Conservation (phyloP, 306 rosid genomes). For the Senna siamea region DNA sequence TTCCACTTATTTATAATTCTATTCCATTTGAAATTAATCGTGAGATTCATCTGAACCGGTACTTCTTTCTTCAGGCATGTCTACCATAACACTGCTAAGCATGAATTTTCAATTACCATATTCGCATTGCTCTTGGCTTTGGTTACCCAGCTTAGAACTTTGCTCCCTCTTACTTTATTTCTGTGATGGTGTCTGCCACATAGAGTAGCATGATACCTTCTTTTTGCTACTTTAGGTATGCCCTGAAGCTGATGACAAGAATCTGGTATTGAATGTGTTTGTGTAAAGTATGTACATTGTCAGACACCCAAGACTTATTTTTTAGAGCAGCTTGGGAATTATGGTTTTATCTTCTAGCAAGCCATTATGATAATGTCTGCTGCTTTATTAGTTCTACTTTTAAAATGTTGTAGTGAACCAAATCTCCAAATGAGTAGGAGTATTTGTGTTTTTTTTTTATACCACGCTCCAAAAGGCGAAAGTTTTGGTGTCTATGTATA, state of each 20-base stretch:
- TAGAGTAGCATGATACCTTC: not conserved
- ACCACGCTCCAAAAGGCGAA: not conserved
- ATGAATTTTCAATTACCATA: constrained; percentile 16
- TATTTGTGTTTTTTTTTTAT: constrained; percentile 2
- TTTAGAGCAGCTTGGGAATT: not conserved
- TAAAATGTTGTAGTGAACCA: not conserved
- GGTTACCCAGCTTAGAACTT: not conserved
- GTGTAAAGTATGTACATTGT: not conserved
- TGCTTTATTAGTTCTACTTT: not conserved
- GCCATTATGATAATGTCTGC: not conserved
- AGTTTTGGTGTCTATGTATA: not conserved
- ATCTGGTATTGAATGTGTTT: constrained; percentile 4
- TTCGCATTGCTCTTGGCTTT: constrained; percentile 1
- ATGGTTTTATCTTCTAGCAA: constrained; percentile 1
- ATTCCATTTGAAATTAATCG: not conserved
- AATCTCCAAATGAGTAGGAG: not conserved
- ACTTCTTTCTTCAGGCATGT: not conserved
- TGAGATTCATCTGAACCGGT: not conserved
- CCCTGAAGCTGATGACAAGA: not conserved
- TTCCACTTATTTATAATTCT: no score
- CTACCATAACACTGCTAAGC: constrained; percentile 1
- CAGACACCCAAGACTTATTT: not conserved
- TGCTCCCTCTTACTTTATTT: not conserved
- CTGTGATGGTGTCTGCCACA: not conserved
- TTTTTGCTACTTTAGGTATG: not conserved